phyloP scores from a whole-genome alignment of 2,329 filamentous ascomycete genomes.

The Paraphaeosphaeria minitans region DNA sequence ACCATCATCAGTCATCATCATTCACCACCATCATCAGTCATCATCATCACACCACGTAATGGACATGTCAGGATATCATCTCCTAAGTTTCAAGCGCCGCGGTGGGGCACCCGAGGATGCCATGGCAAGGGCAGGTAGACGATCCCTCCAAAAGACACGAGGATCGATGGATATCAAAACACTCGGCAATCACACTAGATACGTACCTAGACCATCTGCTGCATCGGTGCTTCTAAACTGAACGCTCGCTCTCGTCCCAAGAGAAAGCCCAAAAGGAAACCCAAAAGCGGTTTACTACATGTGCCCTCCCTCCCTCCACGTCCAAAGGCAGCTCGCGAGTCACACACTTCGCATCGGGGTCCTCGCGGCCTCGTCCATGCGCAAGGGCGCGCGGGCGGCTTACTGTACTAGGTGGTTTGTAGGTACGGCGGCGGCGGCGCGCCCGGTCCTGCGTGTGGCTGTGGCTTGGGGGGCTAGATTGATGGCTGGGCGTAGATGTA shows the following conservation, averaged over 20 bases:
- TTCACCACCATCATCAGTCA: no score
- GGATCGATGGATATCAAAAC: not conserved
- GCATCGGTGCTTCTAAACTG: no score
- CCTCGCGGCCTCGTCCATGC: not conserved
- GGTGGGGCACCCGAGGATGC: not conserved
- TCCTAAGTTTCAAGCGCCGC: not conserved
- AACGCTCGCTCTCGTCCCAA: no score
- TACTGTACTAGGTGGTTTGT: conserved; percentile 2
- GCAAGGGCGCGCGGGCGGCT: conserved; percentile 7
- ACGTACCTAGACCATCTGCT: no score
- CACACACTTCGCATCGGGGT: not conserved
- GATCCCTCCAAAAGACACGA: not conserved
- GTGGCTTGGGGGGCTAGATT: not conserved
- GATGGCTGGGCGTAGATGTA: not conserved
- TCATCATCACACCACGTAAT: not conserved
- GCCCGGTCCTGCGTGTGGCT: not conserved
- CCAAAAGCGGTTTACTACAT: no score
- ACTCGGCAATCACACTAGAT: not conserved
- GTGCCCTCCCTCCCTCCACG: no score
- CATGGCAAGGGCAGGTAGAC: not conserved
- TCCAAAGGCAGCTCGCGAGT: not conserved
- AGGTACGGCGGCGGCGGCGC: no score
- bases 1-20: not conserved
- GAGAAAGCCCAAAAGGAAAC: no score
- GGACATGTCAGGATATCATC: not conserved